Percentiles rank a stretch among this genome's conserved stretches.
phyloP scores from a whole-genome alignment of 495 filamentous ascomycete species.

The Chaetomidium leptoderma region DNA sequence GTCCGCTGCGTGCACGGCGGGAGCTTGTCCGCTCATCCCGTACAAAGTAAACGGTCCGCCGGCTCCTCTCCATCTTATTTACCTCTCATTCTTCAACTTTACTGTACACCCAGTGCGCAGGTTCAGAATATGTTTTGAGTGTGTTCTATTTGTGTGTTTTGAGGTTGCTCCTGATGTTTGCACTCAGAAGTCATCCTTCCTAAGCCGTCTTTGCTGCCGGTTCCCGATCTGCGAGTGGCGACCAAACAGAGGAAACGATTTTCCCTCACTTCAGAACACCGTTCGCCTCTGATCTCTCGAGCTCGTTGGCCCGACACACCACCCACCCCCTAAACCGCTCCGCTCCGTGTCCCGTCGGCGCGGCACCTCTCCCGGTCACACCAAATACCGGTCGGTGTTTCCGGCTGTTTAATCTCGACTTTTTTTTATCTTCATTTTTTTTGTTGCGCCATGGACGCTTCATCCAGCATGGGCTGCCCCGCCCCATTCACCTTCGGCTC shows the following conservation, averaged over 20 bases:
- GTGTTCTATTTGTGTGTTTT: background rate
- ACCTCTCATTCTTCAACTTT: background rate
- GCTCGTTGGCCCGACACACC: background rate
- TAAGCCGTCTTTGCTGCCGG: background rate
- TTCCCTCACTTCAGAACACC: constrained; percentile 1
- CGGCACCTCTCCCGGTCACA: background rate
- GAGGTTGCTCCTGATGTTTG: background rate
- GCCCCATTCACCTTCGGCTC: constrained; percentile 35
- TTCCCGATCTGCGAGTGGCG: background rate
- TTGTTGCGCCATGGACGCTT: constrained; percentile 25
- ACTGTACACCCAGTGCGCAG: background rate
- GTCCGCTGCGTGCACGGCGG: background rate
- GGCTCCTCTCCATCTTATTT: background rate
- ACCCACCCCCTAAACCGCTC: background rate
- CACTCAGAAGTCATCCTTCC: background rate
- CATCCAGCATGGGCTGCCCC: constrained; percentile 32
- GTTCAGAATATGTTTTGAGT: background rate
- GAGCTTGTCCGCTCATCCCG: background rate
- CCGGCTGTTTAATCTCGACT: background rate
- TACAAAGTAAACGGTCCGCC: background rate
- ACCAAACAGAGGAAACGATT: background rate
- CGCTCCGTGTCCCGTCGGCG: background rate
- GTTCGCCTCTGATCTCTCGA: background rate
- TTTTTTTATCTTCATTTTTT: background rate
- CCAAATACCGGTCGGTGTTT: background rate